Conservation (phyloP, 2,329 filamentous ascomycete genomes). For the Microsporum canis region DNA sequence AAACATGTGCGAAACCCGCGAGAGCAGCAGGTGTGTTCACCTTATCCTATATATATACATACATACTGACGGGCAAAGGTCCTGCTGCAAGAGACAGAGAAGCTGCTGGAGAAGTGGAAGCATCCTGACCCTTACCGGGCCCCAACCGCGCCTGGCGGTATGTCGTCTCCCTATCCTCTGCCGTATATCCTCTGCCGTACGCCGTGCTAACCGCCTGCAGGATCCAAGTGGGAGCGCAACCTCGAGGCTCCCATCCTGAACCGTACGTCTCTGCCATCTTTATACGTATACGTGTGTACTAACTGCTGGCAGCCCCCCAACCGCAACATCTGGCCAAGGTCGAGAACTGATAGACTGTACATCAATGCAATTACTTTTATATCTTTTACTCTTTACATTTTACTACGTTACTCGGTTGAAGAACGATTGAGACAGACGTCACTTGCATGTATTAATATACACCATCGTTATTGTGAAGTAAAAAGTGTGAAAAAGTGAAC, state of each 20-base stretch:
- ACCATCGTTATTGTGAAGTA: neutral
- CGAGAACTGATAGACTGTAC: neutral
- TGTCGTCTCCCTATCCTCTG: slow-evolving; percentile 17
- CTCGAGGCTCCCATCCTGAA: slow-evolving; percentile 67
- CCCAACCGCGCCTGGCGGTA: slow-evolving; percentile 89
- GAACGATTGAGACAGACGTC: neutral
- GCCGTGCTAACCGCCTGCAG: slow-evolving; percentile 35
- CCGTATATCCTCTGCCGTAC: neutral
- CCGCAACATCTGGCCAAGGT: slow-evolving; percentile 13
- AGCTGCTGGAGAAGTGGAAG: slow-evolving; percentile 84
- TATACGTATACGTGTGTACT: neutral
- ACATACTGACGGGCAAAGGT: slow-evolving; percentile 42
- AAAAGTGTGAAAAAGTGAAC: neutral
- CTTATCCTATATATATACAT: neutral
- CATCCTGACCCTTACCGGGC: slow-evolving; percentile 87
- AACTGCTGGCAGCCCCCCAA: slow-evolving; percentile 18
- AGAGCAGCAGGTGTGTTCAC: slow-evolving; percentile 61
- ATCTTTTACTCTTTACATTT: neutral
- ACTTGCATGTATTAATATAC: slow-evolving; percentile 1
- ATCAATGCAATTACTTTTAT: neutral
- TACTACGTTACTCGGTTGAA: neutral
- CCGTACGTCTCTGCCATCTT: slow-evolving; percentile 46
- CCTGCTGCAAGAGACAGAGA: slow-evolving; percentile 77
- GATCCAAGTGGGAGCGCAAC: slow-evolving; percentile 94
- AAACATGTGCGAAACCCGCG: slow-evolving; percentile 70